Evolutionary conservation across 805 yeast species (phyloP).

Genomic region (Candida schatavii): DNA sequence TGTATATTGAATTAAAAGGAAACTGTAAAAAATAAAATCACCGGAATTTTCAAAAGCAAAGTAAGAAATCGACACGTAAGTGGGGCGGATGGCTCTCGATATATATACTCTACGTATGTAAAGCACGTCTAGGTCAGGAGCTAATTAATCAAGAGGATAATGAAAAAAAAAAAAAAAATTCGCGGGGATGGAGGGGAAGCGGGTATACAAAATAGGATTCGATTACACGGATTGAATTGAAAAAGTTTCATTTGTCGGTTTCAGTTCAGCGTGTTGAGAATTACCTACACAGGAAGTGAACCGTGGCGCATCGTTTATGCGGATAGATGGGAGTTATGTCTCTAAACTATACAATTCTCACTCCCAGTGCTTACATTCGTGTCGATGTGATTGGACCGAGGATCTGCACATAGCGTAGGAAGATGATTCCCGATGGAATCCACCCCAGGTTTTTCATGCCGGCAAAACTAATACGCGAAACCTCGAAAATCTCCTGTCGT

Average conservation of each 20-base stretch:
- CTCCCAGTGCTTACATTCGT: no score
- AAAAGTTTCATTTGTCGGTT: neutral
- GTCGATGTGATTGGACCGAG: neutral
- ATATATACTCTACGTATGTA: no score
- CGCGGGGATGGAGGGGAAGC: conserved; percentile 2
- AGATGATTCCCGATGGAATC: no score
- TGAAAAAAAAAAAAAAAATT: neutral
- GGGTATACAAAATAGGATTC: neutral
- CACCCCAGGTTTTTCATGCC: no score
- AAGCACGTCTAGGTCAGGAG: no score
- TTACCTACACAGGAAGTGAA: neutral
- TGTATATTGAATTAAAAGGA: conserved; percentile 1
- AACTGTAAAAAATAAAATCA: neutral
- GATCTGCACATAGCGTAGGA: neutral
- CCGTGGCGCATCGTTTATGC: no score
- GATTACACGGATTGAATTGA: neutral
- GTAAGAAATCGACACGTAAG: neutral
- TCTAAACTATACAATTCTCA: no score
- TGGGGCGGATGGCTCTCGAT: no score
- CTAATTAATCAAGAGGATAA: no score
- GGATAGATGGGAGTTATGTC: neutral
- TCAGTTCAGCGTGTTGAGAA: neutral
- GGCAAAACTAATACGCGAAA: no score
- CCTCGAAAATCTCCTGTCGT: no score
- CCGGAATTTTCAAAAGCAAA: neutral